Percentiles rank a stretch among this genome's conserved stretches.
Evolutionary conservation across 495 filamentous ascomycete species (phyloP).

Genomic region (Podospora comata): DNA sequence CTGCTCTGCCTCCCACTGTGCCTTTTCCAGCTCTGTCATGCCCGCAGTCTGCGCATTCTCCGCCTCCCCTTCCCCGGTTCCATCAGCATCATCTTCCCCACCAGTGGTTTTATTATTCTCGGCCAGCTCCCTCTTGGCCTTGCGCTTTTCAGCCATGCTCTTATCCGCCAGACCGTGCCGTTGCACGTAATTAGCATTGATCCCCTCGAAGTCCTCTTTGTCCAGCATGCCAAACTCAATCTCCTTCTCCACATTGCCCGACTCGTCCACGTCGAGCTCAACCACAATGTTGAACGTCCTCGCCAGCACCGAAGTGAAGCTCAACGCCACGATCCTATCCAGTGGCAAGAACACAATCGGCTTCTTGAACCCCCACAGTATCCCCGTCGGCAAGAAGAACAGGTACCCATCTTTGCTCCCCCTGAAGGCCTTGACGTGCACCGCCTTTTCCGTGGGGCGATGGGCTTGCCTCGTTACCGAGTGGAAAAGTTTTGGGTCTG

Average conservation of each 20-base stretch:
- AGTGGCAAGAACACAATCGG: constrained; percentile 84
- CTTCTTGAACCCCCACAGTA: constrained; percentile 95
- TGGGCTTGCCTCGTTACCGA: constrained; percentile 76
- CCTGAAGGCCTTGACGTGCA: constrained; percentile 84
- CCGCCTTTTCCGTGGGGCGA: constrained; percentile 85
- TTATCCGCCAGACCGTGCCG: constrained; percentile 81
- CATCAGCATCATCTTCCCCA: constrained; percentile 63
- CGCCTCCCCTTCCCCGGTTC: constrained; percentile 53
- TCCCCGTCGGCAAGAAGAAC: constrained; percentile 81
- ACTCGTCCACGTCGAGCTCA: constrained; percentile 46
- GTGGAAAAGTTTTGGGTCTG: constrained; percentile 71
- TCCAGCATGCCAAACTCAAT: constrained; percentile 85
- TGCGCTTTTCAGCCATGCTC: constrained; percentile 82
- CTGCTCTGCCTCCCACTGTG: constrained; percentile 47
- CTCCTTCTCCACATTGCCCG: constrained; percentile 54
- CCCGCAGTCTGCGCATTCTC: constrained; percentile 54
- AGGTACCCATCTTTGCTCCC: constrained; percentile 95
- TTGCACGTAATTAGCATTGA: constrained; percentile 75
- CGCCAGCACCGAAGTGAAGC: constrained; percentile 85
- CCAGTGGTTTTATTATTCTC: constrained; percentile 50
- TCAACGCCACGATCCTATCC: constrained; percentile 71
- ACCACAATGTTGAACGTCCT: constrained; percentile 92
- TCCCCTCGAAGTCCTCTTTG: constrained; percentile 77
- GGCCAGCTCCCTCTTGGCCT: constrained; percentile 63
- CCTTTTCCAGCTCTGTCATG: constrained; percentile 57